Base-by-base conservation (phyloP, 176 grass and related monocot genomes). In the Oryza coarctata region DNA sequence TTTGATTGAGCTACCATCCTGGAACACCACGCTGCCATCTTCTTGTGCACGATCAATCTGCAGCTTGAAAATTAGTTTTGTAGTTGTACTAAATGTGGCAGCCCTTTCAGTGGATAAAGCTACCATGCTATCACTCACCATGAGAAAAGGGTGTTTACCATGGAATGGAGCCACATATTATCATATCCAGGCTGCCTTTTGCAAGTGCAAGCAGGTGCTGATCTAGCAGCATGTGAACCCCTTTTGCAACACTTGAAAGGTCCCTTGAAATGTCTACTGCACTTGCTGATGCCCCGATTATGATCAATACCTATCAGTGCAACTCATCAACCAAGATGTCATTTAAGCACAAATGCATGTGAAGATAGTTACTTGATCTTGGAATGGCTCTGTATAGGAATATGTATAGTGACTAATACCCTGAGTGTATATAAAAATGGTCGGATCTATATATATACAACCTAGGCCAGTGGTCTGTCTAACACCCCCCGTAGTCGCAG, bases 91-190 rank as follows among this genome's bases (percentile, higher is more conserved):
- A 28, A 77, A 14, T 18, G 28, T 30, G 63, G 84, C 29, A 80
- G 77, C 60, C 64, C 79, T 55, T 86, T 58, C 6, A 68, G n/a
- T 5, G 25, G 85, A 90, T 67, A 57, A 81, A 87, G 78, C 83
- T 38, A 68, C 65, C 83, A 84, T 38, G 45, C 69, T 47, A 43
- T 50, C 43, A 87, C 78, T 92, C 74, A 75, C 58, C 35, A 67
- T 3, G 82, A 66, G 55, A 49, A 77, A 87, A 85, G 38, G 41
- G 34, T 0, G 58, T 79, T 84, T 94, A 97, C 96, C 93, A 88
- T 83, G 77, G 91, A 91, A 65, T 95, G 92, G 84, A 93, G 84
- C 95, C 95, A 98, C 82, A 95, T 63, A 64, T 94, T 93, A 13
- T 85, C 39, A 41, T 98, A 89, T 74, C 87, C 85, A 91, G 89